Evolutionary conservation across 2,329 filamentous ascomycete species (phyloP).

Genomic region (Botrytis sinoallii): DNA sequence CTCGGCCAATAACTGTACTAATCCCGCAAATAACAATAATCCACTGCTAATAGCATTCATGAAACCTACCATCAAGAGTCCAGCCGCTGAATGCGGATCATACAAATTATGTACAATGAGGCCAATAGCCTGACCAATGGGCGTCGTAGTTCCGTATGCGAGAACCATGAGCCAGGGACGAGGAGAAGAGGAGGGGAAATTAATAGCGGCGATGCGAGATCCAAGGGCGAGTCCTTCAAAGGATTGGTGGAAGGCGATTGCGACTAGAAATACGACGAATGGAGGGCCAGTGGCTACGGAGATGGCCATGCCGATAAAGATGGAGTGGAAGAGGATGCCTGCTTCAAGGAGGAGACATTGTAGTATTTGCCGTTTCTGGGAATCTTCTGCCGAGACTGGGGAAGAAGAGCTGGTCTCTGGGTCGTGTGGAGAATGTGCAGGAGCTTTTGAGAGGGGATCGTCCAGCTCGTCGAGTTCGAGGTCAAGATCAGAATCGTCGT

Average conservation of each 20-base stretch:
- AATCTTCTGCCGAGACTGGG: constrained; percentile 45
- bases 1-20: constrained; percentile 81
- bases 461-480: constrained; percentile 51
- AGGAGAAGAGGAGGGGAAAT: constrained; percentile 69
- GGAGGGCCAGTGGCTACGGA: constrained; percentile 76
- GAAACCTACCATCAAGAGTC: constrained; percentile 77
- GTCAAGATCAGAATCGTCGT: constrained; percentile 50
- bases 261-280: constrained; percentile 75
- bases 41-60: constrained; percentile 86
- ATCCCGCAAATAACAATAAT: constrained; percentile 73
- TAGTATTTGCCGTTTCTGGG: constrained; percentile 64
- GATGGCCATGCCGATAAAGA: constrained; percentile 85
- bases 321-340: constrained; percentile 78
- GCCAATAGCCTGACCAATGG: constrained; percentile 79
- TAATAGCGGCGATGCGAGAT: constrained; percentile 77
- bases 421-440: constrained; percentile 21
- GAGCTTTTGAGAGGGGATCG: background rate
- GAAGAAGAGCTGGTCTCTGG: constrained; percentile 33
- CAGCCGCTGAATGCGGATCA: constrained; percentile 71
- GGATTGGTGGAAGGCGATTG: constrained; percentile 81
- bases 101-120: constrained; percentile 75
- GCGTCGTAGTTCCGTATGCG: constrained; percentile 73
- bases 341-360: constrained; percentile 80
- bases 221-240: constrained; percentile 87
- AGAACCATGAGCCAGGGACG: constrained; percentile 80